Percentiles rank a stretch among this genome's conserved stretches.
Evolutionary conservation across 495 filamentous ascomycete genomes (phyloP).

Genomic region (Jackrogersella minutella): DNA sequence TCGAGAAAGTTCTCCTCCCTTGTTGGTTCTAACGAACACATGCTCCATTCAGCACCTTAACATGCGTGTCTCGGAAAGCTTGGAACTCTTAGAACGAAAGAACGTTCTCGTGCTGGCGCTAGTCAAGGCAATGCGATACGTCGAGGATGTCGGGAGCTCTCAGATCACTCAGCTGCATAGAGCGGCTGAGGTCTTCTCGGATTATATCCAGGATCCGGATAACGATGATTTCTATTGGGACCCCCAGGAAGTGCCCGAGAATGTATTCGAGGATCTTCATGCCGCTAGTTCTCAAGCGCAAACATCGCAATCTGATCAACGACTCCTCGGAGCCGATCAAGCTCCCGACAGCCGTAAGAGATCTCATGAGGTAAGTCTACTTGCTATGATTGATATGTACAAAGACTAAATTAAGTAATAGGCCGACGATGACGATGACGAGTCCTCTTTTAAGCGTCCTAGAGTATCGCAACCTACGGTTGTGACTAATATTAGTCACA

Average conservation of each 20-base stretch:
- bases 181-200: conserved; percentile 49
- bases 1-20: conserved; percentile 30
- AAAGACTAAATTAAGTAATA: conserved; percentile 31
- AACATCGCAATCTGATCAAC: conserved; percentile 15
- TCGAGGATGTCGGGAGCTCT: conserved; percentile 43
- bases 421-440: conserved; percentile 45
- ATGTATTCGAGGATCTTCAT: conserved; percentile 49
- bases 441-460: conserved; percentile 27
- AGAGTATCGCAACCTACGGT: conserved; percentile 42
- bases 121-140: conserved; percentile 41
- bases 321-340: conserved; percentile 10
- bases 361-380: conserved; percentile 44
- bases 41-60: conserved; percentile 59
- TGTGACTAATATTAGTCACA: conserved; percentile 27
- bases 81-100: conserved; percentile 49
- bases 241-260: conserved; percentile 45
- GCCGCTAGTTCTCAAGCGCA: conserved; percentile 19
- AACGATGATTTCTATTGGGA: conserved; percentile 47
- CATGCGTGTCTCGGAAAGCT: conserved; percentile 41
- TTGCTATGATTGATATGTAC: not conserved
- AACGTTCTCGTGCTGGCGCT: conserved; percentile 51
- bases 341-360: conserved; percentile 46
- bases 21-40: conserved; percentile 48
- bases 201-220: conserved; percentile 44
- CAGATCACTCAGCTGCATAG: conserved; percentile 38